Conservation (phyloP, 2,329 filamentous ascomycete genomes). For the Xylaria sp. region DNA sequence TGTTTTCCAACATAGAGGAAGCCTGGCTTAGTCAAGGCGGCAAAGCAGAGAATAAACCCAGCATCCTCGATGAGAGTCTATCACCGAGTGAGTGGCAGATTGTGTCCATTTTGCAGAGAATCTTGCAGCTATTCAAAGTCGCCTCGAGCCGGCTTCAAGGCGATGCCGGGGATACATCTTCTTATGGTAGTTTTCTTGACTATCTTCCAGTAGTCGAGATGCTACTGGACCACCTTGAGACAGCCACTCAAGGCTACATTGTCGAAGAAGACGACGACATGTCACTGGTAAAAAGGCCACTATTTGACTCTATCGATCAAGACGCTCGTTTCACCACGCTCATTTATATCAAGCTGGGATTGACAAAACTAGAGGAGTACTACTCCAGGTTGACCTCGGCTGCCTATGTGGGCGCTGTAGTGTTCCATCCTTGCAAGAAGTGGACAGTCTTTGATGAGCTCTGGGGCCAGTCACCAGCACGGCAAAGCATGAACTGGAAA, state of each 20-base stretch:
- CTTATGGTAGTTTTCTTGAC: neutral
- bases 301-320: neutral
- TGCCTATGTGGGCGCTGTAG: neutral
- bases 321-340: neutral
- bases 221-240: constrained; percentile 2
- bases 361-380: neutral
- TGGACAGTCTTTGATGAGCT: neutral
- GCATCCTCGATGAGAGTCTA: neutral
- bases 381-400: neutral
- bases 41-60: neutral
- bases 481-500: neutral
- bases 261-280: neutral
- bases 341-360: neutral
- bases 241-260: neutral
- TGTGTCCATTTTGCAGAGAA: neutral
- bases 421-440: neutral
- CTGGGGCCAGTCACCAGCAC: neutral
- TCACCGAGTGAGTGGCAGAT: constrained; percentile 1
- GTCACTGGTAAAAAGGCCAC: neutral
- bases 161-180: neutral
- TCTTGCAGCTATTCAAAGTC: neutral
- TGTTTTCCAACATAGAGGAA: neutral
- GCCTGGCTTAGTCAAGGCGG: neutral
- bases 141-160: neutral
- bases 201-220: constrained; percentile 1